Conservation (phyloP, 1,284 basidiomycete species). For the Apiotrichum porosum region DNA sequence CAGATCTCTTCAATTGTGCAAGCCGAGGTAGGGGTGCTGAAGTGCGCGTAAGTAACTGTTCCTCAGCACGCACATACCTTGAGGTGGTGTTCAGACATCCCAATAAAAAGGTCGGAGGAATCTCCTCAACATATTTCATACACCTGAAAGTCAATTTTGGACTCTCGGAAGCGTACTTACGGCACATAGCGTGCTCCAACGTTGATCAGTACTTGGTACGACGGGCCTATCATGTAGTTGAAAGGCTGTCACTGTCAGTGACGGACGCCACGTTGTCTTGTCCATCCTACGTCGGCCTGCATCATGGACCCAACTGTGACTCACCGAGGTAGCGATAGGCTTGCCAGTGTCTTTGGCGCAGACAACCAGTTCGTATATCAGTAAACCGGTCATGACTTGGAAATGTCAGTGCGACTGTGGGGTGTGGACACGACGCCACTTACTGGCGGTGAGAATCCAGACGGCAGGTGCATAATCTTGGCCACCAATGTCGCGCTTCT, state of each 20-base stretch:
- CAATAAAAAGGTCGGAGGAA: slow-evolving; percentile 60
- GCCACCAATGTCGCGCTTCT: slow-evolving; percentile 73
- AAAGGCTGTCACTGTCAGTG: no score
- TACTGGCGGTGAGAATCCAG: slow-evolving; percentile 47
- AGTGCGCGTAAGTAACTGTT: background rate
- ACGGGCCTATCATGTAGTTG: slow-evolving; percentile 89
- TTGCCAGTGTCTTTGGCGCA: slow-evolving; percentile 69
- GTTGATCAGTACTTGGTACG: slow-evolving; percentile 74
- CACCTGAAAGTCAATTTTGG: slow-evolving; percentile 18
- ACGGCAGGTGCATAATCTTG: slow-evolving; percentile 68
- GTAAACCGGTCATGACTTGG: slow-evolving; percentile 60
- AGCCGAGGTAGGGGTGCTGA: slow-evolving; percentile 59
- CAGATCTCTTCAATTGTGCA: slow-evolving; percentile 81
- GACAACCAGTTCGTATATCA: slow-evolving; percentile 70
- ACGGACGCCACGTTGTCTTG: no score
- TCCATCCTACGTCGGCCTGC: no score
- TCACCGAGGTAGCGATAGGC: slow-evolving; percentile 61
- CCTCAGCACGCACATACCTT: no score
- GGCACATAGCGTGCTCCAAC: slow-evolving; percentile 84
- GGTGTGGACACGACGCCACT: no score
- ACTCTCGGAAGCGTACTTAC: slow-evolving; percentile 1
- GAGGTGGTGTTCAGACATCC: no score
- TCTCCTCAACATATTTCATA: slow-evolving; percentile 51
- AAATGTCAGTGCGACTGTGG: no score
- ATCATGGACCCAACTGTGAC: no score